Conservation (phyloP, 1,284 basidiomycete species). For the Cutaneotrichosporon mucoides region DNA sequence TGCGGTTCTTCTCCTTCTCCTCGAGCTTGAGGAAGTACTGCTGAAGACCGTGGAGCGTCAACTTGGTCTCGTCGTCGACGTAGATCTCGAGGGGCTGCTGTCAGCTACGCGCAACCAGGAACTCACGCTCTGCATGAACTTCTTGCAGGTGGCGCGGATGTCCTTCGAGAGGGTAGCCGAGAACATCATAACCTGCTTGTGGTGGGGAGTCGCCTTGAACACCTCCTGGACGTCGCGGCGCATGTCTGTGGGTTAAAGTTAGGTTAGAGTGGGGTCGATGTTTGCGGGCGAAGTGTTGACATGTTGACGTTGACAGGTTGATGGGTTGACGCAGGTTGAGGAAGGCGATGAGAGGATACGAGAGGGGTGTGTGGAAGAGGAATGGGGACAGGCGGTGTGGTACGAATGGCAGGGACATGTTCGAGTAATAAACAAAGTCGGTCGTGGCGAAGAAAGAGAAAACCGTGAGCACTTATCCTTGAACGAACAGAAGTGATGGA, state of each 20-base stretch:
- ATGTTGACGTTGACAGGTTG: neutral
- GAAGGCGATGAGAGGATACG: neutral
- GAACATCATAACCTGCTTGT: conserved; percentile 99
- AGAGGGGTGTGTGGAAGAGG: neutral
- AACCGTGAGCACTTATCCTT: conserved; percentile 15
- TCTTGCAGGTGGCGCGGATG: conserved; percentile 96
- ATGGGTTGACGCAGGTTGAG: too few species aligned
- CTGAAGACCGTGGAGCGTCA: conserved; percentile 96
- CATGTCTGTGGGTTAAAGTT: conserved; percentile 71
- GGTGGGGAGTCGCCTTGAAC: conserved; percentile 98
- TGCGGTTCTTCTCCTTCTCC: conserved; percentile 93
- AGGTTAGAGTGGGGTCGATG: conserved; percentile 6
- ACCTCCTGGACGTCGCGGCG: conserved; percentile 99
- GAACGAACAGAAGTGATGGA: conserved; percentile 11
- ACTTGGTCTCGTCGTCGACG: conserved; percentile 98
- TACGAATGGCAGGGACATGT: neutral
- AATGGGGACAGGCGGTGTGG: too few species aligned
- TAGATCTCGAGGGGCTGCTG: conserved; percentile 95
- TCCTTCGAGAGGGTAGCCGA: conserved; percentile 97
- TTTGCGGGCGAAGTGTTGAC: neutral
- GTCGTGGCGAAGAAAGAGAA: conserved; percentile 4
- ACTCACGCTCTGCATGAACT: conserved; percentile 98
- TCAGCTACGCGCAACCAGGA: neutral
- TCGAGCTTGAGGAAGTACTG: conserved; percentile 98
- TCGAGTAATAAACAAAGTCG: neutral